Percentiles rank a stretch among this genome's conserved stretches.
Conservation (phyloP, 495 filamentous ascomycete species). For the Aspergillus diversus region DNA sequence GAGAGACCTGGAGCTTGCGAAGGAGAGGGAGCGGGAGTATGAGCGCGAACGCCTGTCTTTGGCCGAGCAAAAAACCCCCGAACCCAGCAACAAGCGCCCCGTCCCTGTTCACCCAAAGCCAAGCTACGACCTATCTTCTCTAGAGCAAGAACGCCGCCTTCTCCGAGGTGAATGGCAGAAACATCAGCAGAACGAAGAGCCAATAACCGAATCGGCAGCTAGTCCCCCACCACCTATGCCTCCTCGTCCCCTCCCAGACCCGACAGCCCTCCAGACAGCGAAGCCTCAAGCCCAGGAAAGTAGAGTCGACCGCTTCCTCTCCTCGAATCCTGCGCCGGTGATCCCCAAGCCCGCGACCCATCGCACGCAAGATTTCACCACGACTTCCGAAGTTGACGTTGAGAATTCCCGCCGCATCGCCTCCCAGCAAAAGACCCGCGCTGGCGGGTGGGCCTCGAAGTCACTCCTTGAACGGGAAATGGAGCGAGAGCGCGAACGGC, state of each 20-base stretch:
- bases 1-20: constrained; percentile 79
- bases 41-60: constrained; percentile 74
- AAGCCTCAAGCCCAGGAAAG: constrained; percentile 31
- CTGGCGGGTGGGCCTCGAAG: constrained; percentile 76
- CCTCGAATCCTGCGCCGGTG: constrained; percentile 52
- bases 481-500: constrained; percentile 90
- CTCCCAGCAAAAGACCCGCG: constrained; percentile 69
- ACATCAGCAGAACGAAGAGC: constrained; percentile 49
- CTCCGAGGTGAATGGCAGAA: constrained; percentile 70
- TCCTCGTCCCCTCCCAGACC: constrained; percentile 57
- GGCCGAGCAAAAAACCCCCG: constrained; percentile 38
- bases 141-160: constrained; percentile 74
- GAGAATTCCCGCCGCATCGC: constrained; percentile 69
- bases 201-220: constrained; percentile 25
- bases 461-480: constrained; percentile 92
- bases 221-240: constrained; percentile 26
- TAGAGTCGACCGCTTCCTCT: constrained; percentile 53
- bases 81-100: constrained; percentile 43
- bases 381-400: constrained; percentile 65
- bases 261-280: constrained; percentile 43
- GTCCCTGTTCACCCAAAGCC: constrained; percentile 54
- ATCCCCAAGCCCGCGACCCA: constrained; percentile 42
- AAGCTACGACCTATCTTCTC: constrained; percentile 69
- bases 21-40: constrained; percentile 84
- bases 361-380: constrained; percentile 58